Evolutionary conservation across 2,329 filamentous ascomycete species (phyloP).

Genomic region (Cytospora paraplurivora): DNA sequence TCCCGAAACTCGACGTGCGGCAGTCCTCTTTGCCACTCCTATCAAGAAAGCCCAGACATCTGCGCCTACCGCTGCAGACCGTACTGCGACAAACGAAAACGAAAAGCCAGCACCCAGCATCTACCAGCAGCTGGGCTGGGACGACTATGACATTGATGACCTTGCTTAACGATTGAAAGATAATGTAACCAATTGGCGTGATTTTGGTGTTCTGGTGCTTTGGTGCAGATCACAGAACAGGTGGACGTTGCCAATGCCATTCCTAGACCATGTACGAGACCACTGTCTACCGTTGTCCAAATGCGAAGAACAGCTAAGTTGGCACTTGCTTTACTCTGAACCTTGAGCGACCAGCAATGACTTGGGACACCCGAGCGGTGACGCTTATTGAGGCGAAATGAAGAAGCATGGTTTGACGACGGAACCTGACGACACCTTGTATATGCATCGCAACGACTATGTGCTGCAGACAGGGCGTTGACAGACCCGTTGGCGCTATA

Average conservation of each 20-base stretch:
- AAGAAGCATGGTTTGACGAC: not conserved
- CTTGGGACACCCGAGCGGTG: not conserved
- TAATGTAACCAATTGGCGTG: not conserved
- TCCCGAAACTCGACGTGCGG: slow-evolving; percentile 12
- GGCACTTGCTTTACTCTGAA: not conserved
- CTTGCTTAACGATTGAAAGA: slow-evolving; percentile 37
- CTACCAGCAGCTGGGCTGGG: slow-evolving; percentile 60
- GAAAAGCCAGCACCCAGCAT: slow-evolving; percentile 43
- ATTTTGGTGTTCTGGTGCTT: not conserved
- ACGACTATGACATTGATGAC: slow-evolving; percentile 54
- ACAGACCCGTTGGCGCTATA: not conserved
- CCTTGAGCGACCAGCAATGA: not conserved
- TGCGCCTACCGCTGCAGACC: not conserved
- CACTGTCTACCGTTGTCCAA: not conserved
- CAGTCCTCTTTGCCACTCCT: slow-evolving; percentile 21
- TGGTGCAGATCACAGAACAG: not conserved
- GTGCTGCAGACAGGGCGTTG: not conserved
- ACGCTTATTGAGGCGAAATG: not conserved
- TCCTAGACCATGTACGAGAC: not conserved
- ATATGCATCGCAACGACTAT: not conserved
- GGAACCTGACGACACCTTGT: not conserved
- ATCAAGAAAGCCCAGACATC: slow-evolving; percentile 19
- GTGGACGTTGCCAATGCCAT: not conserved
- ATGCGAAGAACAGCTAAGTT: not conserved
- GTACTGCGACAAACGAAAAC: not conserved